phyloP scores from a whole-genome alignment of 306 rosid species.

The Cicer arietinum region DNA sequence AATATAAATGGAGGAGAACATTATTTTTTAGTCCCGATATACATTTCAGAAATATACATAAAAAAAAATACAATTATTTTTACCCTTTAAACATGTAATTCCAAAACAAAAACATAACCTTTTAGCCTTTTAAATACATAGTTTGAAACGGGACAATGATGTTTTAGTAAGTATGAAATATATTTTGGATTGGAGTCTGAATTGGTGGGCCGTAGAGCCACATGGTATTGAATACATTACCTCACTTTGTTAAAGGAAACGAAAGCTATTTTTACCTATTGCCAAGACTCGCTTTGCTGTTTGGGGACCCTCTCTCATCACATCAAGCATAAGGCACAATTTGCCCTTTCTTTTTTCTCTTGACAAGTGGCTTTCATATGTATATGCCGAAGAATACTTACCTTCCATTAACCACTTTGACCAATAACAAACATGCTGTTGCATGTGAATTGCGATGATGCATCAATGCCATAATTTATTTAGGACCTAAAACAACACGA shows the following conservation, averaged over 20 bases:
- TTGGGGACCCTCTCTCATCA: constrained; percentile 47
- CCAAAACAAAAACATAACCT: too few relatives aligned
- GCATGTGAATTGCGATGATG: constrained; percentile 42
- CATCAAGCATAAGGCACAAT: constrained; percentile 26
- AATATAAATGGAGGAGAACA: too few relatives aligned
- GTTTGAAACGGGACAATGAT: too few relatives aligned
- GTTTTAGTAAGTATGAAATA: not conserved
- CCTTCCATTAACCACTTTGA: constrained; percentile 16
- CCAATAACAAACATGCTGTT: constrained; percentile 40
- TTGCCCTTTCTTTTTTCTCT: constrained; percentile 27
- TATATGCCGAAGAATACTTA: not conserved
- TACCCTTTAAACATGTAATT: too few relatives aligned
- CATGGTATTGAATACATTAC: constrained; percentile 45
- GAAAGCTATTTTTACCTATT: constrained; percentile 16
- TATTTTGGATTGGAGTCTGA: constrained; percentile 34
- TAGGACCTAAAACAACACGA: constrained; percentile 41
- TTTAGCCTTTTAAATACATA: too few relatives aligned
- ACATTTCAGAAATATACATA: too few relatives aligned
- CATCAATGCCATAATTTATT: constrained; percentile 28
- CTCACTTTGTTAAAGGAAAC: not conserved
- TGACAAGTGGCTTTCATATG: constrained; percentile 40
- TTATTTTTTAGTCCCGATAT: too few relatives aligned
- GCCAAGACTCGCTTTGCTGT: constrained; percentile 46
- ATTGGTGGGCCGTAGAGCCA: constrained; percentile 47
- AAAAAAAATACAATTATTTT: too few relatives aligned